phyloP scores from a whole-genome alignment of 306 rosid species.

The Glycyrrhiza uralensis region DNA sequence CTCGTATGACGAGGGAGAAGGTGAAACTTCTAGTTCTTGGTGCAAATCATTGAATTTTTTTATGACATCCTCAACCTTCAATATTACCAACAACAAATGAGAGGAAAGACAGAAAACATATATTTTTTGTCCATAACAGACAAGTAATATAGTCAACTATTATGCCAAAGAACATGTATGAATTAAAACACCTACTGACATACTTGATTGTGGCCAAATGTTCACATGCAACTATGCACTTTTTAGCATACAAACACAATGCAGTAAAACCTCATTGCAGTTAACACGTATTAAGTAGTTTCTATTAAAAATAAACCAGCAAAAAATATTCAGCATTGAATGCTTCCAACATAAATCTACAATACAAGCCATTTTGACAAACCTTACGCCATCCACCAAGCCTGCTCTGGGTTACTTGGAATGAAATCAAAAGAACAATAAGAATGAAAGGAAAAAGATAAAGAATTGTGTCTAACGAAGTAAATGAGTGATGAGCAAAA shows the following conservation, averaged over 20 bases:
- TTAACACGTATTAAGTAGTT: neutral
- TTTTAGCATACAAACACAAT: neutral
- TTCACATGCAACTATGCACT: slow-evolving; percentile 2
- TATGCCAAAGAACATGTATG: slow-evolving; percentile 16
- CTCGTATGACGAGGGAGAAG: slow-evolving; percentile 60
- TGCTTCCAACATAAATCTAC: slow-evolving; percentile 15
- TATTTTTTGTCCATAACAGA: neutral
- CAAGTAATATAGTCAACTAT: neutral
- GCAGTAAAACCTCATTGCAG: neutral
- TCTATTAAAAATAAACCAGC: neutral
- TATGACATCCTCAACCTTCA: slow-evolving; percentile 78
- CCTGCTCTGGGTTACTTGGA: neutral
- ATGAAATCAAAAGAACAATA: neutral
- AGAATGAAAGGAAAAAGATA: neutral
- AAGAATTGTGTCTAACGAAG: neutral
- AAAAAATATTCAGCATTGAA: neutral
- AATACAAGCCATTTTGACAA: neutral
- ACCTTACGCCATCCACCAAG: neutral
- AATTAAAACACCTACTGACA: neutral
- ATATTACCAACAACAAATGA: slow-evolving; percentile 29
- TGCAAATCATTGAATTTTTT: slow-evolving; percentile 62
- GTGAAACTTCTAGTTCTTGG: slow-evolving; percentile 47
- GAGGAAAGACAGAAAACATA: neutral
- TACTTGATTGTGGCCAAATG: neutral
- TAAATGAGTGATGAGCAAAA: neutral